Evolutionary conservation across 805 yeast genomes (phyloP).

Genomic region (Ogataea pini): DNA sequence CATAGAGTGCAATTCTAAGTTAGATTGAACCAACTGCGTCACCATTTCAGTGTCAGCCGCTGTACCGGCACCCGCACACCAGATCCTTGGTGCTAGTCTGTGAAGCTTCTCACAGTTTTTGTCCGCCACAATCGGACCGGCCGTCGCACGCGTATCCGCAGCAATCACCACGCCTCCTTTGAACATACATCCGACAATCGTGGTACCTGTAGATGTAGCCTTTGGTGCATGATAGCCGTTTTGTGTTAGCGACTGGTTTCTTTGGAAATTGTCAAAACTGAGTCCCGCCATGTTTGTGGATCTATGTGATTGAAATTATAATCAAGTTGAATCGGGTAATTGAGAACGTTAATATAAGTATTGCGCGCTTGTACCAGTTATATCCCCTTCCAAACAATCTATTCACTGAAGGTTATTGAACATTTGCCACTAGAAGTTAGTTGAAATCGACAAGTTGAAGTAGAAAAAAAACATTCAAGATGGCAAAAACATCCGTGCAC

Average conservation of each 20-base stretch:
- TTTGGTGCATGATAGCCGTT: slow-evolving; percentile 74
- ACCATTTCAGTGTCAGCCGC: slow-evolving; percentile 99
- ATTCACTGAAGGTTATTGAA: no score
- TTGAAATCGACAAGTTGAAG: not conserved
- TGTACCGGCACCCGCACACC: slow-evolving; percentile 99
- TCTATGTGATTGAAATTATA: not conserved
- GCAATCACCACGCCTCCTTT: slow-evolving; percentile 96
- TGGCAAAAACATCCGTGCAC: not conserved
- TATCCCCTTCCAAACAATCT: not conserved
- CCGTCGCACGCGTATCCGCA: slow-evolving; percentile 98
- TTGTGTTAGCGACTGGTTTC: slow-evolving; percentile 74
- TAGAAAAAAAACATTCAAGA: not conserved
- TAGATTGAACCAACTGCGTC: slow-evolving; percentile 87
- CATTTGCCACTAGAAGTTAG: slow-evolving; percentile 3
- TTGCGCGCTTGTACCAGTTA: not conserved
- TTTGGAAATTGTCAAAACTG: slow-evolving; percentile 88
- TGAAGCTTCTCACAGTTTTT: slow-evolving; percentile 96
- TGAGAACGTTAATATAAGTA: no score
- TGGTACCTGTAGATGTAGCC: slow-evolving; percentile 98
- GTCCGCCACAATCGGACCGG: slow-evolving; percentile 95
- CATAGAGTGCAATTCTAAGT: slow-evolving; percentile 85
- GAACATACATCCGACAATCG: slow-evolving; percentile 94
- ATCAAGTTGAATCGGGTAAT: no score
- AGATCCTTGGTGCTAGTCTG: slow-evolving; percentile 82
- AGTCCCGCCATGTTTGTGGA: slow-evolving; percentile 72